Evolutionary conservation across 345 rosid species (phyloP), one percentile per base, ranked within the genome.

Genomic region (Lenwebbia sp.): DNA sequence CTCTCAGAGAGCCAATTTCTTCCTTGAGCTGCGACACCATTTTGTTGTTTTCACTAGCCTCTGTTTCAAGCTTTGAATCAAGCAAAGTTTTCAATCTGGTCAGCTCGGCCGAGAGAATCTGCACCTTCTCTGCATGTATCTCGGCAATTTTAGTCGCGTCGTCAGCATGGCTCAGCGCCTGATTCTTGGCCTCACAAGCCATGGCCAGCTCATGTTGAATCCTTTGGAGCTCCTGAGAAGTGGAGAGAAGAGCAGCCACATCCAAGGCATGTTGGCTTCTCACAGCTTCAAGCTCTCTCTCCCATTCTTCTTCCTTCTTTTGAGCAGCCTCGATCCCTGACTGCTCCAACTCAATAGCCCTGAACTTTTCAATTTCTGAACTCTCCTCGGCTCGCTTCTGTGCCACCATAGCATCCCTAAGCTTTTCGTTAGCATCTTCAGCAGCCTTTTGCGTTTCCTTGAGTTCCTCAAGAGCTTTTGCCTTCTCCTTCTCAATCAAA

Each of bases 81-180:
- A 96, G 96, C 90, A 93, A 82, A 25, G 91, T 92, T 90, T 93
- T 96, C 88, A 97, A 88, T 83, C 90, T 91, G 19, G 90, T 78
- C 89, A 96, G 83, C 85, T 97, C 99, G n/a, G 93, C 91, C 1
- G 99, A 93, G 84, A 97, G 96, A 88, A 92, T 86, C 83, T 96
- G 98, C 86, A 89, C 96, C 89, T 96, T 95, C 84, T 94, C 97
- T 0, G 88, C 95, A 87, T 95, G 98, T 85, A 93, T 89, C 87
- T 94, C 98, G 33, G 96, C 99, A 13, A 93, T 93, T 93, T 94
- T 97, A 53, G 98, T 93, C n/a, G 98, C 98, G 84, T 96, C 97
- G 87, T 94, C 98, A 3, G 99, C 99, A 88, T 94, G 95, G 92
- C 88, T 91, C 91, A 97, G 75, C 11, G 99, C 99, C 90, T 97